Percentiles rank a stretch among this genome's conserved stretches.
phyloP scores from a whole-genome alignment of 2,329 filamentous ascomycete genomes.

The Fusarium sulawesiense region DNA sequence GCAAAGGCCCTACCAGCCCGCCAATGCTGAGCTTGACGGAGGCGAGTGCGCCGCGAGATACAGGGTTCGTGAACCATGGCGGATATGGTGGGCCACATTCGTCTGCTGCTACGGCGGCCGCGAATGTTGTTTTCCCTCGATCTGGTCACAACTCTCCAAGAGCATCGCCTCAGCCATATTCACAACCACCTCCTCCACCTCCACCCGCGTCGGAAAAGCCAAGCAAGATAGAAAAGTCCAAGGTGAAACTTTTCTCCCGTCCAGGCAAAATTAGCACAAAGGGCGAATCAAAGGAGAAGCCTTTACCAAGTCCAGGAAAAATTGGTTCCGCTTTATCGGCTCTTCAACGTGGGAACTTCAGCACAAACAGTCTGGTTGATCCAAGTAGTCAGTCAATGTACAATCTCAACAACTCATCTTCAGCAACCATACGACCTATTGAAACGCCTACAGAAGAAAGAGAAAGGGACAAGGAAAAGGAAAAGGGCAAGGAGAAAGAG shows the following conservation, averaged over 20 bases:
- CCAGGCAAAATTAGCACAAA: conserved; percentile 81
- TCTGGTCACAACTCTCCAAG: conserved; percentile 67
- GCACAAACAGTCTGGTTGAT: conserved; percentile 78
- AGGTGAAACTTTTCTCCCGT: conserved; percentile 84
- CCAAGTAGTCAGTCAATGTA: conserved; percentile 73
- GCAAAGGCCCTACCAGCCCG: conserved; percentile 67
- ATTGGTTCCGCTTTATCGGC: conserved; percentile 74
- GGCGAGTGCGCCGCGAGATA: conserved; percentile 70
- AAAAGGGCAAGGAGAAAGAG: conserved; percentile 72
- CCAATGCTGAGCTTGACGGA: conserved; percentile 73
- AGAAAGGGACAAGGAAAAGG: conserved; percentile 55
- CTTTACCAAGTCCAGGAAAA: conserved; percentile 78
- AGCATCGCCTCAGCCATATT: conserved; percentile 52
- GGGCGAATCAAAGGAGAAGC: conserved; percentile 72
- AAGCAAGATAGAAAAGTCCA: conserved; percentile 73
- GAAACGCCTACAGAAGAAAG: conserved; percentile 62
- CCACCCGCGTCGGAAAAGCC: conserved; percentile 65
- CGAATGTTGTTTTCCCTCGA: conserved; percentile 78
- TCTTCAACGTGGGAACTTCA: conserved; percentile 73
- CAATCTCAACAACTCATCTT: conserved; percentile 79
- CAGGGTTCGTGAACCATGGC: conserved; percentile 60
- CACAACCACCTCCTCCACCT: conserved; percentile 53
- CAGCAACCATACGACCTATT: conserved; percentile 77
- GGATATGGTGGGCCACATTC: conserved; percentile 68
- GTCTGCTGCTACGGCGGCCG: conserved; percentile 74